phyloP scores from a whole-genome alignment of 1,284 basidiomycete species.

The Hymenochaete sp. region DNA sequence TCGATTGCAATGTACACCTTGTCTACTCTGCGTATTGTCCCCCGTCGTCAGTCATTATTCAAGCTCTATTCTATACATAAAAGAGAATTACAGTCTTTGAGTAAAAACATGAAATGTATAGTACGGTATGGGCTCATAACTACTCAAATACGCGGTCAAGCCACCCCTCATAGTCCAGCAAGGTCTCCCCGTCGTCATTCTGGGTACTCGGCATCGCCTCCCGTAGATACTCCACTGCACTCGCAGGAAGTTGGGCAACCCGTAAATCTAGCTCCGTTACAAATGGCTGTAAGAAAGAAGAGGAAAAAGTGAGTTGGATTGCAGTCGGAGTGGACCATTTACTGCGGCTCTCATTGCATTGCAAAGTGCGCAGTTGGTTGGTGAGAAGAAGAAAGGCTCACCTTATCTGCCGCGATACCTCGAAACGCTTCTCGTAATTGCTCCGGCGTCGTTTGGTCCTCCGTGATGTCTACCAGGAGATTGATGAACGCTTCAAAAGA shows the following conservation, averaged over 20 bases:
- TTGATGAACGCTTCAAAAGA: conserved; percentile 95
- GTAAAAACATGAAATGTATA: background rate
- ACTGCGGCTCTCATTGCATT: too few relatives aligned
- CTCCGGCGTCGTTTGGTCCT: conserved; percentile 90
- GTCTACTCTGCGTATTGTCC: too few relatives aligned
- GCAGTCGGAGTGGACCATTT: too few relatives aligned
- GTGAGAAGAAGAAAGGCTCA: conserved; percentile 26
- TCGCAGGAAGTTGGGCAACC: conserved; percentile 73
- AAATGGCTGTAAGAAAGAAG: conserved; percentile 53
- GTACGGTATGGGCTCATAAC: conserved; percentile 10
- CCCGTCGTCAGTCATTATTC: too few relatives aligned
- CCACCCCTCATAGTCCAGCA: conserved; percentile 75
- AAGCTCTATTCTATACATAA: too few relatives aligned
- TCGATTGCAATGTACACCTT: too few relatives aligned
- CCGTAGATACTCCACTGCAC: conserved; percentile 77
- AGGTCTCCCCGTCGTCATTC: conserved; percentile 50
- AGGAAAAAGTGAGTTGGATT: conserved; percentile 4
- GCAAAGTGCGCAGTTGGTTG: too few relatives aligned
- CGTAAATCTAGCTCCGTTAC: conserved; percentile 91
- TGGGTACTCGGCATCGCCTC: conserved; percentile 54
- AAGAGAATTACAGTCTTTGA: background rate
- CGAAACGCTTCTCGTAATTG: conserved; percentile 93
- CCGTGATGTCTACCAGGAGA: conserved; percentile 88
- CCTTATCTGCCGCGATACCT: conserved; percentile 87
- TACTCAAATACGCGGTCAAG: conserved; percentile 66